Base-by-base conservation (phyloP, 345 rosid genomes). In the Eucalyptus virginea region DNA sequence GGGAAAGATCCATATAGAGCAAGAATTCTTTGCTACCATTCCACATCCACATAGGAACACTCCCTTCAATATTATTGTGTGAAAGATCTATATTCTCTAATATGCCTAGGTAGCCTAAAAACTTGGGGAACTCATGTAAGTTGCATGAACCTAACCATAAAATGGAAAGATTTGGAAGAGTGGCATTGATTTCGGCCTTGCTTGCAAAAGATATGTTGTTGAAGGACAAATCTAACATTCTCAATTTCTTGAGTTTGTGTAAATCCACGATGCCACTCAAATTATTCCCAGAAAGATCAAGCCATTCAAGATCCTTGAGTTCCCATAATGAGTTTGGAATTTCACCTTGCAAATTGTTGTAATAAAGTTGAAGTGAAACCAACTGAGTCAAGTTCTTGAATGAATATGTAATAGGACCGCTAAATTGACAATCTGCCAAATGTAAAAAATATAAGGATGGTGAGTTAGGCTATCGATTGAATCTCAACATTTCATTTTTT, bases 71-170 rank as follows among this genome's bases (percentile, higher is more conserved):
- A 3, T 54, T 54, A 54, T 54, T 54, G 58, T 54, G 11, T 21
- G 58, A 54, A 54, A 54, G 58, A 21, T 8, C 0, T 8, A 54
- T 54, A 0, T 0, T 0, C 2, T 4, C 11, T 54, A 54, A 54
- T 54, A 0, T 54, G 5, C 1, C 1, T 54, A 0, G 5, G 58
- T 54, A 8, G 58, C 2, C 26, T 21, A 54, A 54, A 54, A 54
- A 54, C 58, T 54, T 54, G 58, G 58, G 58, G 26, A 54, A 54
- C 11, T 54, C 58, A 54, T 54, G 58, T 4, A 54, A 21, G 60
- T 54, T 54, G 60, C 60, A 54, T 54, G 60, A 54, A 8, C 0
- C 3, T 4, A 54, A 21, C 21, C 0, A 0, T 21, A 54, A 54
- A 8, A 0, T 0, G 60, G 28, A 54, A 54, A 54, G 26, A 3